Base-by-base conservation (phyloP, 257 asterid species). In the Salvia hispanica region DNA sequence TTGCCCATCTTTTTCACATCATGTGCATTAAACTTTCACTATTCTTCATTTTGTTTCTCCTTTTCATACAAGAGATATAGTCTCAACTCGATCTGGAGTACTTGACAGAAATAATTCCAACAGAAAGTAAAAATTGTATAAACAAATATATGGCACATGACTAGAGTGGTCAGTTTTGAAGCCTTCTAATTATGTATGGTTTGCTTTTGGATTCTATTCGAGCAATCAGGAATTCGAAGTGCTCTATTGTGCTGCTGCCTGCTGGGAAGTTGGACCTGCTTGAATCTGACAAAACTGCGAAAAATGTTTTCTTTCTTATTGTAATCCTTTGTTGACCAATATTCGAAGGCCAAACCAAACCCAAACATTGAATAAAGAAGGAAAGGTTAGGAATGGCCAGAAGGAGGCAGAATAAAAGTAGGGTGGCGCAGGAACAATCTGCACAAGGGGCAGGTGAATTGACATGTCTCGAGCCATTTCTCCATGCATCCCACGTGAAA, bases 391-490 rank as follows among this genome's bases (percentile, higher is more conserved):
- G 55, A 55, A 55, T 42, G 31, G 42, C 0, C 28, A 48, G 60
- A 18, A 18, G 21, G 46, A 3, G 51, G 53, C 9, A 25, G 53
- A 61, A 28, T 11, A 25, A 6, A 11, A 33, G 25, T 25, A 10
- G 15, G 60, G 81, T 18, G 21, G 72, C 57, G 37, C 59, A 88
- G 71, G 50, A 78, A 59, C 52, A 81, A 77, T 75, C 91, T 73
- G 74, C 96, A 88, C 47, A 88, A 70, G 14, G 96, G 96, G 73
- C 96, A 88, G 36, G 89, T 88, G 74, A 84, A 86, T 50, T 76
- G 85, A 50, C 76, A 76, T 18, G 80, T 77, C 0, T 79, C 78
- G 1, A 82, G 42, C 96, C 96, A 86, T 76, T 69, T 79, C 67
- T 79, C 78, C 58, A 88, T 81, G 73, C 94, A 88, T 4, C 79